Conservation (phyloP, 768 basidiomycete genomes). For the Tulasnella sp. region DNA sequence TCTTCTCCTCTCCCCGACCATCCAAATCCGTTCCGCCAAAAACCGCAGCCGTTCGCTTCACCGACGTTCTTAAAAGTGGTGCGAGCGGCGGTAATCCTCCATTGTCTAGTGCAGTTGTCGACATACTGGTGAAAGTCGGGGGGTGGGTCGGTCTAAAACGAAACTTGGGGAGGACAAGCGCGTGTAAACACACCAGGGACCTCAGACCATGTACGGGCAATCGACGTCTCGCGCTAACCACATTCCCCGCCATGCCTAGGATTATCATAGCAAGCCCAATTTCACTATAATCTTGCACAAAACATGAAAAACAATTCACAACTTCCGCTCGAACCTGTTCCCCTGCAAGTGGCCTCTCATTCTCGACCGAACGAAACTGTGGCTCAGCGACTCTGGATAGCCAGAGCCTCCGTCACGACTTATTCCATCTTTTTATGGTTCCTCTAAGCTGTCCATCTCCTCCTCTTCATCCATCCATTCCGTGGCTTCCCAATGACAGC, state of each 20-base stretch:
- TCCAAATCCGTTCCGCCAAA: constrained; percentile 18
- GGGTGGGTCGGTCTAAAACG: not conserved
- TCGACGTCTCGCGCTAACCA: not conserved
- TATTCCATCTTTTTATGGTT: not conserved
- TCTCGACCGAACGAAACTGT: not conserved
- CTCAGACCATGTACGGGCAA: too few species aligned
- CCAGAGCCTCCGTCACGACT: not conserved
- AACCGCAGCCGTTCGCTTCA: constrained; percentile 49
- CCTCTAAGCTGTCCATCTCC: not conserved
- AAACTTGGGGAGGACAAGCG: not conserved
- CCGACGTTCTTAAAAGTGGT: constrained; percentile 51
- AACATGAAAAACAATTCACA: too few species aligned
- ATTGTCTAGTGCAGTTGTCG: not conserved
- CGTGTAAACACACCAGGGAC: not conserved
- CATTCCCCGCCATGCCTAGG: too few species aligned
- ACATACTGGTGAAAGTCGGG: not conserved
- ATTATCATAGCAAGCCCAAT: too few species aligned
- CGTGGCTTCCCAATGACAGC: not conserved
- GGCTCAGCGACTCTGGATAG: not conserved
- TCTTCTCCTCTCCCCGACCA: constrained; percentile 57
- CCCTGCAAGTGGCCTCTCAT: not conserved
- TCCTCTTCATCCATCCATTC: not conserved
- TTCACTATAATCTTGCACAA: too few species aligned
- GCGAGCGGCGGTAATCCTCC: constrained; percentile 45
- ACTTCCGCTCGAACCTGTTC: not conserved